These are phyloP conservation scores for Cystobasidium tubakii DNA, from an alignment of 768 basidiomycete species.

Conservation along the genomic window DNA sequence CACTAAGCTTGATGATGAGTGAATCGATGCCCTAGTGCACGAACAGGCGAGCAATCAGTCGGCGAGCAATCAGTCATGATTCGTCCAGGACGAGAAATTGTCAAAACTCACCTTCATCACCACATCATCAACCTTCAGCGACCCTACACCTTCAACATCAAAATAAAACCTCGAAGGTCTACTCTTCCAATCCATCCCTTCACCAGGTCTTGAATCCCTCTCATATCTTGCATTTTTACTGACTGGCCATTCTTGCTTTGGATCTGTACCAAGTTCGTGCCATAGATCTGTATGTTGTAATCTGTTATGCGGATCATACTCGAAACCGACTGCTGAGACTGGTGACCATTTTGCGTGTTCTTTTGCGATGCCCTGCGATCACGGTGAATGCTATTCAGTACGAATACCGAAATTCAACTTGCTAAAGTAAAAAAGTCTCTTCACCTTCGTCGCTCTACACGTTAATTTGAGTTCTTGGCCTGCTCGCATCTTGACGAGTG, in stretches of 20 bases:
- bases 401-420: no score
- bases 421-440: slow-evolving; percentile 41
- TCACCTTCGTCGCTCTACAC: slow-evolving; percentile 90
- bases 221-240: slow-evolving; percentile 61
- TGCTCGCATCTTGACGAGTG: slow-evolving; percentile 48
- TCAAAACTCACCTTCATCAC: slow-evolving; percentile 63
- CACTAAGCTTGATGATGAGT: slow-evolving; percentile 42
- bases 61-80: no score
- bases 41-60: background rate
- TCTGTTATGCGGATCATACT: slow-evolving; percentile 98
- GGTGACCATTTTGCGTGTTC: slow-evolving; percentile 99
- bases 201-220: slow-evolving; percentile 26
- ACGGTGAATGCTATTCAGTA: no score
- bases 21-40: slow-evolving; percentile 41
- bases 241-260: slow-evolving; percentile 81
- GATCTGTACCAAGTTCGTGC: slow-evolving; percentile 67
- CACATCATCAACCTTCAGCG: slow-evolving; percentile 78
- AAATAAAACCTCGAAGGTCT: slow-evolving; percentile 87
- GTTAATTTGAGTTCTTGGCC: slow-evolving; percentile 80
- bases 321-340: slow-evolving; percentile 86
- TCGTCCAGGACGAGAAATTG: background rate
- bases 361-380: slow-evolving; percentile 80
- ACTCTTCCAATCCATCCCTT: slow-evolving; percentile 51
- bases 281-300: slow-evolving; percentile 91
- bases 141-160: slow-evolving; percentile 90